Evolutionary conservation across 257 asterid species (phyloP), one percentile per base, ranked within the genome.

Genomic region (Penstemon barbatus): DNA sequence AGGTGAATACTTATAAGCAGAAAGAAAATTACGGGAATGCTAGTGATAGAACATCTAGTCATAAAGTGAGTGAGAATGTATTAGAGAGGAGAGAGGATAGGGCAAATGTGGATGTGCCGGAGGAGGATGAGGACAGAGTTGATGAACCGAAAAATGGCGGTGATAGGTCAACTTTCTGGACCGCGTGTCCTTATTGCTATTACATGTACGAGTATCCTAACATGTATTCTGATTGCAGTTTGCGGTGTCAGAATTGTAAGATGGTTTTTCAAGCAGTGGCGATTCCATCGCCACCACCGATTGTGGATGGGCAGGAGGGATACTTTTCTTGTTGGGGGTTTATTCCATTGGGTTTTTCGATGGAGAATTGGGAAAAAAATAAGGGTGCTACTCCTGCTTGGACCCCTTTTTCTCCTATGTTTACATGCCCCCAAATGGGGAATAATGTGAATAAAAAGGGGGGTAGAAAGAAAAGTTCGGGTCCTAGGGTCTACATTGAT

Each of bases 381-480:
- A 73, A 64, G 51, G 75, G 66, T 10, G 60, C 65, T 64, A 74
- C 75, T 65, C 65, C 85, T 0, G 33, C 61, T 45, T 87, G 95
- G 92, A 59, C 90, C 5, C 95, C 96, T 0, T 88, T 88, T 81
- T 82, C 92, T 0, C 92, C 96, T n/a, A 85, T 88, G 89, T 86
- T 80, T 75, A 76, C 60, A 62, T 72, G 69, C 57, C 82, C 89
- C 5, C 71, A 33, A 63, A 73, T 61, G 11, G 70, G 64, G 77
- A 59, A 63, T 54, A 50, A 44, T 63, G 69, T 45, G 53, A 67
- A 62, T 3, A 71, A 58, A 63, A 75, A 60, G 52, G 74, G 6
- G 65, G 78, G 61, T 70, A 78, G 79, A 50, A 25, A 8, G 53
- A 82, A 76, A 74, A 61, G 45, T 38, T 19, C 75, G 0, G 78